Percentiles rank a stretch among this genome's conserved stretches.
Conservation (phyloP, 1,284 basidiomycete genomes). For the Tetrapyrgos nigripes region DNA sequence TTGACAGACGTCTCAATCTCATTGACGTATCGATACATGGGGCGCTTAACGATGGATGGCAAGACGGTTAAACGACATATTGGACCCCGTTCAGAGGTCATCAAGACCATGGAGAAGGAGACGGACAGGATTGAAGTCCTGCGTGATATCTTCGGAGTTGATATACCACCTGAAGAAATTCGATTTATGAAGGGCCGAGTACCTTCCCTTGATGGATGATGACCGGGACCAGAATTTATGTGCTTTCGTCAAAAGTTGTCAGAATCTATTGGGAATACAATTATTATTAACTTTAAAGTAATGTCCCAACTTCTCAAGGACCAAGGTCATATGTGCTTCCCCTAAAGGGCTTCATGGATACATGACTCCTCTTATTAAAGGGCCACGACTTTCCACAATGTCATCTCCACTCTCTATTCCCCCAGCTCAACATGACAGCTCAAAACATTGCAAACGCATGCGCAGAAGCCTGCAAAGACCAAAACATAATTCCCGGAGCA, state of each 20-base stretch:
- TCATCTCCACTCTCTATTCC: no score
- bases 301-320: no score
- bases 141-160: constrained; percentile 37
- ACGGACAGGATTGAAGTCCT: constrained; percentile 38
- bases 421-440: no score
- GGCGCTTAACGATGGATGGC: constrained; percentile 35
- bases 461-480: background rate
- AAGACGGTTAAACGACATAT: constrained; percentile 32
- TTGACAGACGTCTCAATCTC: background rate
- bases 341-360: no score
- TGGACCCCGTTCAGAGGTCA: constrained; percentile 29
- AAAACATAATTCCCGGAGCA: background rate
- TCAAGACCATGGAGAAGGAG: constrained; percentile 35
- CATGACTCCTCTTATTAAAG: no score
- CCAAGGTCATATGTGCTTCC: no score
- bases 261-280: no score
- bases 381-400: no score
- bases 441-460: background rate
- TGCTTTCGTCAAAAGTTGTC: no score
- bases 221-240: no score
- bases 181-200: constrained; percentile 29
- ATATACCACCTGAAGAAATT: constrained; percentile 26
- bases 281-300: no score
- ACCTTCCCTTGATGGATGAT: constrained; percentile 3
- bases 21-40: constrained; percentile 26